A percentile compares a stretch with the other conserved stretches of the same genome.
Evolutionary conservation across 768 basidiomycete genomes (phyloP).

Genomic region (Gymnopilus dilepis): DNA sequence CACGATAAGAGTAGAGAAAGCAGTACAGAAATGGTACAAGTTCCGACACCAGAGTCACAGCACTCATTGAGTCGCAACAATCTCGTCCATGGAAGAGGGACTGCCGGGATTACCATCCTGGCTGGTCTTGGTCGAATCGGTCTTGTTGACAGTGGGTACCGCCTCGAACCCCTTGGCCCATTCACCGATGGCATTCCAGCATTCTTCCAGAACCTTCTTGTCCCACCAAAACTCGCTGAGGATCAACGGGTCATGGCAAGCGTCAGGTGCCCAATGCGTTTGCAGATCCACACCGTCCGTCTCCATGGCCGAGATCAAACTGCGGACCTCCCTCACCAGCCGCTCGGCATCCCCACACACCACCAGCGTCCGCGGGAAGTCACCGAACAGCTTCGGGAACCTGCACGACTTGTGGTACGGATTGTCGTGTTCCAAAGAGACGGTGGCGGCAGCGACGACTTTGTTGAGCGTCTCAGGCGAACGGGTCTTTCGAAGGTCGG

Average conservation of each 20-base stretch:
- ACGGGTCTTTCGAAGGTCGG: conserved; percentile 19
- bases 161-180: conserved; percentile 35
- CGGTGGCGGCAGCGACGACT: conserved; percentile 6
- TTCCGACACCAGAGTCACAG: not conserved
- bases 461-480: conserved; percentile 22
- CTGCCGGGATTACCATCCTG: not conserved
- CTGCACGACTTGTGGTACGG: conserved; percentile 28
- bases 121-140: not conserved
- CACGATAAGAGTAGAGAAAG: no score
- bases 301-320: conserved; percentile 44
- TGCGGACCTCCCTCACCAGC: conserved; percentile 51
- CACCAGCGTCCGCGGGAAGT: conserved; percentile 50
- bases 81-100: not conserved
- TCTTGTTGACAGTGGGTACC: not conserved
- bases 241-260: conserved; percentile 51
- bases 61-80: not conserved
- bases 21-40: no score
- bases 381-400: conserved; percentile 47
- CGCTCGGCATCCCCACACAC: conserved; percentile 58
- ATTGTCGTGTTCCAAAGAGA: conserved; percentile 18
- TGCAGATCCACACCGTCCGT: conserved; percentile 42
- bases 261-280: conserved; percentile 42
- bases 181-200: conserved; percentile 41
- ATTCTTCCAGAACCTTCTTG: conserved; percentile 37
- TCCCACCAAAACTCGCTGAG: conserved; percentile 53